Percentiles rank a stretch among this genome's conserved stretches.
These are phyloP conservation scores for Wickerhamia fluorescens DNA, from an alignment of 805 yeast genomes.

Conservation along the genomic window DNA sequence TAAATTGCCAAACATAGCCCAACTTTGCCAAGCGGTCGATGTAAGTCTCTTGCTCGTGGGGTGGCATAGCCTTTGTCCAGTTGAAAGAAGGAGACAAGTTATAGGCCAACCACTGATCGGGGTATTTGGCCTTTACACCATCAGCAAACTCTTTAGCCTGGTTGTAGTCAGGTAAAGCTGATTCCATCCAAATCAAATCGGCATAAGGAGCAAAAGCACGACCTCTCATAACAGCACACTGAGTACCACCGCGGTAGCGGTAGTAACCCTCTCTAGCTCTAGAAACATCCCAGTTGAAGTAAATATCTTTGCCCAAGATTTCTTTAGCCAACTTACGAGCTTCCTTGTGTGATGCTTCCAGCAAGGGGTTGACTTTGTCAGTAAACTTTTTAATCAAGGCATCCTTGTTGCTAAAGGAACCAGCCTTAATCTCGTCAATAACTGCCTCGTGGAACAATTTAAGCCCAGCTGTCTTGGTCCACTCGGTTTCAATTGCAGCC, in stretches of 20 bases:
- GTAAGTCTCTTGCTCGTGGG: conserved; percentile 83
- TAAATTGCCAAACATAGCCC: conserved; percentile 97
- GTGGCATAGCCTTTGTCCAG: conserved; percentile 92
- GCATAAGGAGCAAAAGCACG: conserved; percentile 93
- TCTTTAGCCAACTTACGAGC: conserved; percentile 71
- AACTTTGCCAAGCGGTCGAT: conserved; percentile 78
- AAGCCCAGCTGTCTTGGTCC: conserved; percentile 78
- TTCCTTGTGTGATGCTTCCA: conserved; percentile 69
- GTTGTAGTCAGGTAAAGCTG: conserved; percentile 84
- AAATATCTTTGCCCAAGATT: conserved; percentile 73
- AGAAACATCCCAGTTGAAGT: conserved; percentile 92
- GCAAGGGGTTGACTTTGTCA: conserved; percentile 63
- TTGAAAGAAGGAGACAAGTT: conserved; percentile 96
- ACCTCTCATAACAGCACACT: conserved; percentile 95
- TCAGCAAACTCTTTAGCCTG: conserved; percentile 94
- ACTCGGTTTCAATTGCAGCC: conserved; percentile 68
- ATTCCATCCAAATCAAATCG: conserved; percentile 97
- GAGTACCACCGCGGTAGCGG: conserved; percentile 93
- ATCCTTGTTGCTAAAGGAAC: conserved; percentile 53
- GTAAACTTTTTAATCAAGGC: conserved; percentile 59
- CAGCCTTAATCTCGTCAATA: conserved; percentile 65
- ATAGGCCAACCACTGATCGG: conserved; percentile 94
- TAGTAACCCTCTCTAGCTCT: conserved; percentile 96
- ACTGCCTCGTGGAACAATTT: conserved; percentile 90
- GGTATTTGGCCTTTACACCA: conserved; percentile 75